phyloP scores from a whole-genome alignment of 2,329 filamentous ascomycete genomes.

The Xylaria sp. region DNA sequence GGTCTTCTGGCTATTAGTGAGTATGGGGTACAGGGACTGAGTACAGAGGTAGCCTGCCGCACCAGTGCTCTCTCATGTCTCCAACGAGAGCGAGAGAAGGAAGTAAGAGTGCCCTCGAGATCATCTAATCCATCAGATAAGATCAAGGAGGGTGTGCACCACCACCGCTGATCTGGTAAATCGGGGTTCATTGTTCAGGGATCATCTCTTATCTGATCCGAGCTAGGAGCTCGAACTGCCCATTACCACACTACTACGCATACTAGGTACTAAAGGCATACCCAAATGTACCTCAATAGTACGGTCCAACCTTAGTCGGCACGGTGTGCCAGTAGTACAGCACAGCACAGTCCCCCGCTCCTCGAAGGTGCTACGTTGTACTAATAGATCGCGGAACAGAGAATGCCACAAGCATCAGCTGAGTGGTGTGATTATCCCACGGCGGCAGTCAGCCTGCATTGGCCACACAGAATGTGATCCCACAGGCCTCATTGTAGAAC shows the following conservation, averaged over 20 bases:
- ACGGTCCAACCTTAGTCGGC: neutral
- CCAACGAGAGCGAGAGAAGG: neutral
- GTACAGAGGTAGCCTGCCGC: slow-evolving; percentile 8
- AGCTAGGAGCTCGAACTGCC: slow-evolving; percentile 8
- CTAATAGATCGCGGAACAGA: slow-evolving; percentile 4
- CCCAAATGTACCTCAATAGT: neutral
- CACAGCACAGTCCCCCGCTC: slow-evolving; percentile 13
- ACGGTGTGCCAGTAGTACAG: neutral
- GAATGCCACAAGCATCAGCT: slow-evolving; percentile 4
- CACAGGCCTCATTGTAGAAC: neutral
- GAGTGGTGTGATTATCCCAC: slow-evolving; percentile 20
- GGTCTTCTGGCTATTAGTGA: slow-evolving; percentile 4
- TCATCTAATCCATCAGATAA: slow-evolving; percentile 42
- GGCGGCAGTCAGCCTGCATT: slow-evolving; percentile 10
- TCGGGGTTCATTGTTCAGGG: slow-evolving; percentile 4
- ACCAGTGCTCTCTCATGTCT: slow-evolving; percentile 3
- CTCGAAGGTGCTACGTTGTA: slow-evolving; percentile 12
- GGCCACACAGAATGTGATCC: neutral
- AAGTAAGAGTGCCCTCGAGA: slow-evolving; percentile 11
- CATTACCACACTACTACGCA: neutral
- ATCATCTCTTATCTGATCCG: slow-evolving; percentile 33
- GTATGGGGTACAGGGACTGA: slow-evolving; percentile 2
- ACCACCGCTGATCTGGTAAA: slow-evolving; percentile 11
- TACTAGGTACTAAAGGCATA: no score
- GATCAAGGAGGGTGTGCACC: slow-evolving; percentile 25